Base-by-base conservation (phyloP, 768 basidiomycete genomes). In the Amanita pallidorosea region DNA sequence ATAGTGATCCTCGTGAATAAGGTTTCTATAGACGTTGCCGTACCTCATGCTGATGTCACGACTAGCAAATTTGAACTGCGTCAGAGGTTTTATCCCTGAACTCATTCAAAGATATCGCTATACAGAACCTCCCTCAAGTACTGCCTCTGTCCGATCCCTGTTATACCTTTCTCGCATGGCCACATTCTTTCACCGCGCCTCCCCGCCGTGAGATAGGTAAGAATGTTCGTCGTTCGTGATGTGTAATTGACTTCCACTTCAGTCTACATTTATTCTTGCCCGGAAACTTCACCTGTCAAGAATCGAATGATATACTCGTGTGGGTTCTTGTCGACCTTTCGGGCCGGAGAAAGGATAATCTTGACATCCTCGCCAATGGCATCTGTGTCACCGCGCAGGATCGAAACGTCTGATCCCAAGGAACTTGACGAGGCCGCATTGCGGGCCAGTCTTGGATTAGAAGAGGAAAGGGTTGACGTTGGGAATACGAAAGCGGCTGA, bases 181-280 rank as follows among this genome's bases (percentile, higher is more conserved):
- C 73, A 40, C 75, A 77, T 53, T 57, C 63, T 22, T 55, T 66
- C 36, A 60, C 59, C 13, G 60, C 68, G 1, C 60, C 70, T n/a
- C 60, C 69, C 1, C 69, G 67, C 27, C 76, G 81, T 25, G 76
- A 85, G 51, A 75, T 88, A 52, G 68, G 88, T 89, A 50, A 55
- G 77, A 60, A 2, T 4, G 11, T 23, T 11, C 8, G 5, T 38
- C 15, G 9, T n/a, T 11, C 23, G 13, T 38, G 52, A 25, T 6
- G 31, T 34, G 27, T 18, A 27, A 23, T 38, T 45, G 7, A 44
- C 17, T 18, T 29, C 15, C 1, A 36, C 31, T 52, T 7, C 55
- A 91, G 86, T 88, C 45, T 93, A 92, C 66, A 87, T 96, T 51
- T 98, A 97, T 66, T 87, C 86, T 17, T 98, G 94, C 63, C 94